Percentiles rank a stretch among this genome's conserved stretches.
phyloP scores from a whole-genome alignment of 441 rosid species.

The Manihot esculenta region DNA sequence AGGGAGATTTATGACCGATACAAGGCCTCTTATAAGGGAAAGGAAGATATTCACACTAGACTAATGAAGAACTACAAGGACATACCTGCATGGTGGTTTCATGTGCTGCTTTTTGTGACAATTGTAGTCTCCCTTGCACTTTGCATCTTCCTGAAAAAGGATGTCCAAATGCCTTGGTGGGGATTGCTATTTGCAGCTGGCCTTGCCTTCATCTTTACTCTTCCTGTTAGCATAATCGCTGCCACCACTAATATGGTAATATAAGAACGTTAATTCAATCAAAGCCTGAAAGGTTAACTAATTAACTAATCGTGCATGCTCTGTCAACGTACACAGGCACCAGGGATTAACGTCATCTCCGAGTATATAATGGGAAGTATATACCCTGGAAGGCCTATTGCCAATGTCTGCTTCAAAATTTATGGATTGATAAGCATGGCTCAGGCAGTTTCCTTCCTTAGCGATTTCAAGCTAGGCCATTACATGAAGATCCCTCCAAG shows the following conservation, averaged over 20 bases:
- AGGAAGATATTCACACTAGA: constrained; percentile 39
- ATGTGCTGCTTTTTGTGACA: constrained; percentile 26
- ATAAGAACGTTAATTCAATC: background rate
- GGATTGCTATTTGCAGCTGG: constrained; percentile 39
- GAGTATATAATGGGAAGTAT: constrained; percentile 52
- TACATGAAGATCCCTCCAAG: constrained; percentile 75
- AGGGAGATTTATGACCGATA: constrained; percentile 40
- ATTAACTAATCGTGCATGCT: background rate
- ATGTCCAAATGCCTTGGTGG: constrained; percentile 53
- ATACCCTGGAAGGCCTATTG: constrained; percentile 53
- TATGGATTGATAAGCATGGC: constrained; percentile 68
- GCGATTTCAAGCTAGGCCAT: constrained; percentile 64
- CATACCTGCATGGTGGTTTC: constrained; percentile 49
- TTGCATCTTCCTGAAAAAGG: constrained; percentile 30
- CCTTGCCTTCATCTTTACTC: constrained; percentile 40
- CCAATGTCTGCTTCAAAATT: constrained; percentile 62
- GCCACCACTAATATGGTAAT: constrained; percentile 48
- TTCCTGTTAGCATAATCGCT: constrained; percentile 43
- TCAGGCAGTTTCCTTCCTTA: constrained; percentile 55
- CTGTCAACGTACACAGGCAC: constrained; percentile 34
- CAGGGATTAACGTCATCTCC: constrained; percentile 57
- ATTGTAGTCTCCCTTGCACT: constrained; percentile 30
- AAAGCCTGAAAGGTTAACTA: background rate
- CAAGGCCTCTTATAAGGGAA: constrained; percentile 31
- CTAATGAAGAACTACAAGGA: constrained; percentile 37